A percentile compares a stretch with the other conserved stretches of the same genome.
phyloP scores from a whole-genome alignment of 495 filamentous ascomycete genomes.

The Neurospora sp. region DNA sequence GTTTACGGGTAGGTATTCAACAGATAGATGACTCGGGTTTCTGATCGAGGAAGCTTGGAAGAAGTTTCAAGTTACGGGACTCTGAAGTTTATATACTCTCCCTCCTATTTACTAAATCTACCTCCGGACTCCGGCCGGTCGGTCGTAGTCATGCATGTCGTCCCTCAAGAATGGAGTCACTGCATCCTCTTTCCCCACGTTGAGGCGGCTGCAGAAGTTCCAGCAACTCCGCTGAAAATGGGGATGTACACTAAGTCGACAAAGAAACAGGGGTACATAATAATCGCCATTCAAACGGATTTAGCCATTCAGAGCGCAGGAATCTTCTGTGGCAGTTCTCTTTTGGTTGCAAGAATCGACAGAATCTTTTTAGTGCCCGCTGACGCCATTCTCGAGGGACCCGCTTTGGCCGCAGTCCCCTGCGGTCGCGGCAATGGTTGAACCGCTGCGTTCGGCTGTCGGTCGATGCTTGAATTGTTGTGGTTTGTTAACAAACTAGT shows the following conservation, averaged over 20 bases:
- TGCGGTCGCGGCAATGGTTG: not conserved
- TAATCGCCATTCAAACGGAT: not conserved
- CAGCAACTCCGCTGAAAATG: not conserved
- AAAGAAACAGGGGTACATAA: not conserved
- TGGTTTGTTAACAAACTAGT: not conserved
- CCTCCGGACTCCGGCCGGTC: not conserved
- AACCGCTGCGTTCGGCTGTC: not conserved
- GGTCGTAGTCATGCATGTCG: not conserved
- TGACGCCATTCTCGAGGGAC: conserved; percentile 18
- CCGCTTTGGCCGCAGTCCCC: conserved; percentile 1
- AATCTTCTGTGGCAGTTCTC: not conserved
- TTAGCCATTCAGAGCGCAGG: not conserved
- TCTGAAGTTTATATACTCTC: not conserved
- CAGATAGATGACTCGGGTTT: not conserved
- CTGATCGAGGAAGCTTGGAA: not conserved
- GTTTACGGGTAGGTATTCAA: not conserved
- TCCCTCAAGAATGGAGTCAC: not conserved
- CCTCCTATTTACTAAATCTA: not conserved
- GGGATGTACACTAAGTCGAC: not conserved
- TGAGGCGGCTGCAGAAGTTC: not conserved
- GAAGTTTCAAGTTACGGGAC: not conserved
- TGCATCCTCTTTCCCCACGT: not conserved
- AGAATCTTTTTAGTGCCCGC: conserved; percentile 12
- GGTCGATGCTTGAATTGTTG: not conserved
- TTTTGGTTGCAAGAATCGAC: not conserved